These are phyloP conservation scores for Trifolium repens DNA, from an alignment of 306 rosid species.

Conservation along the genomic window DNA sequence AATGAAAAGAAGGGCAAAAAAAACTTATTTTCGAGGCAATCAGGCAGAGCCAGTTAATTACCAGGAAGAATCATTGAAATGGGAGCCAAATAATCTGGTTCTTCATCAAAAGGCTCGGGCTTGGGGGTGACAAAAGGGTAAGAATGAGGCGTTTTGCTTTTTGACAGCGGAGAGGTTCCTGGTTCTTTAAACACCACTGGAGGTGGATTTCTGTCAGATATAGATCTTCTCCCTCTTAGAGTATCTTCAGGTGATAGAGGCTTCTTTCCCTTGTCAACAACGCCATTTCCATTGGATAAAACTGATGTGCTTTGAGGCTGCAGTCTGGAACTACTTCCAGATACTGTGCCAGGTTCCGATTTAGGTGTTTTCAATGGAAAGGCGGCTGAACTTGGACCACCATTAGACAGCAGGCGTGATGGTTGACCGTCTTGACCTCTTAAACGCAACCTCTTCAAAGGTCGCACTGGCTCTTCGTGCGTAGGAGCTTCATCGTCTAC, in stretches of 20 bases:
- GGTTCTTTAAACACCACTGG: slow-evolving; percentile 50
- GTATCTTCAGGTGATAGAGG: slow-evolving; percentile 55
- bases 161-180: slow-evolving; percentile 37
- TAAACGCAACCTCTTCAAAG: slow-evolving; percentile 79
- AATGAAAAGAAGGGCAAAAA: not conserved
- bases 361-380: slow-evolving; percentile 55
- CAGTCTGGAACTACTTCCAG: slow-evolving; percentile 44
- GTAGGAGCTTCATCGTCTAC: slow-evolving; percentile 49
- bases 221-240: slow-evolving; percentile 43
- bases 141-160: slow-evolving; percentile 42
- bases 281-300: slow-evolving; percentile 45
- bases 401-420: slow-evolving; percentile 40
- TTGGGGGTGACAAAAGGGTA: slow-evolving; percentile 67
- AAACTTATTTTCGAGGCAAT: slow-evolving; percentile 7
- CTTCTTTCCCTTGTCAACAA: slow-evolving; percentile 70
- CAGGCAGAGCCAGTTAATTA: slow-evolving; percentile 36
- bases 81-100: slow-evolving; percentile 53
- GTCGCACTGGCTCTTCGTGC: slow-evolving; percentile 58
- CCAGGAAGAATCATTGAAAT: slow-evolving; percentile 72
- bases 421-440: slow-evolving; percentile 60
- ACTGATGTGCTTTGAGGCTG: slow-evolving; percentile 29
- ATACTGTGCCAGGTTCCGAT: slow-evolving; percentile 51
- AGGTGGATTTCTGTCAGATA: slow-evolving; percentile 40
- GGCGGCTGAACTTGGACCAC: slow-evolving; percentile 44
- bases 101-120: slow-evolving; percentile 73